These are phyloP conservation scores for Sporisorium reilianum DNA, from an alignment of 1,284 basidiomycete species.

Conservation along the genomic window DNA sequence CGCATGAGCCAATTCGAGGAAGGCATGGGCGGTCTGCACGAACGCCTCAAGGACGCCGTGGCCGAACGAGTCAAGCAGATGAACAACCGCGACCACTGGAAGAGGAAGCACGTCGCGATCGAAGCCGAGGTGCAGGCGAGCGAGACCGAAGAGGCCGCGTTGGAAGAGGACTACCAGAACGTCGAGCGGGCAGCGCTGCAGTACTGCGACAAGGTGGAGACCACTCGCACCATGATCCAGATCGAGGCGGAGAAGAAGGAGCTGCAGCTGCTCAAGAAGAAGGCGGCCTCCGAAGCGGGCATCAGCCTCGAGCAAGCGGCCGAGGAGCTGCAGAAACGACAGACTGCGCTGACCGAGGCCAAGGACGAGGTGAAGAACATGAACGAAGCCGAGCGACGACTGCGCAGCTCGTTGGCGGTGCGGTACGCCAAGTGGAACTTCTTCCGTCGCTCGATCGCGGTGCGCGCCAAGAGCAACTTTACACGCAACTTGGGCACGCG, in stretches of 20 bases:
- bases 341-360: conserved; percentile 70
- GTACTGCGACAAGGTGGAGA: conserved; percentile 75
- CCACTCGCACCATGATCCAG: conserved; percentile 74
- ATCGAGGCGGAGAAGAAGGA: conserved; percentile 76
- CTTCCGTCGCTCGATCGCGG: conserved; percentile 85
- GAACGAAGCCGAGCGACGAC: conserved; percentile 61
- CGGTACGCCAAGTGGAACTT: conserved; percentile 79
- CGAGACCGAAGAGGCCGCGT: conserved; percentile 72
- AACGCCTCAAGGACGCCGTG: conserved; percentile 51
- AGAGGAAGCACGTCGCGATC: conserved; percentile 43
- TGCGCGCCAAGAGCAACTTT: conserved; percentile 86
- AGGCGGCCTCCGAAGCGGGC: conserved; percentile 75
- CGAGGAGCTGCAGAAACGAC: conserved; percentile 74
- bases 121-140: conserved; percentile 63
- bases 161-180: conserved; percentile 71
- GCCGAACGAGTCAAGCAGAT: conserved; percentile 64
- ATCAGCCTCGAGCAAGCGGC: conserved; percentile 82
- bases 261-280: conserved; percentile 78
- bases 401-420: conserved; percentile 25
- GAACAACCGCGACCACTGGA: conserved; percentile 51
- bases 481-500: conserved; percentile 83
- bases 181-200: conserved; percentile 73
- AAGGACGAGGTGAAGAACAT: conserved; percentile 77
- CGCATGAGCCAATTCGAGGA: conserved; percentile 20
- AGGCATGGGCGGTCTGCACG: conserved; percentile 38